phyloP scores from a whole-genome alignment of 148 eudicot genomes.

The Selenicereus undatus region DNA sequence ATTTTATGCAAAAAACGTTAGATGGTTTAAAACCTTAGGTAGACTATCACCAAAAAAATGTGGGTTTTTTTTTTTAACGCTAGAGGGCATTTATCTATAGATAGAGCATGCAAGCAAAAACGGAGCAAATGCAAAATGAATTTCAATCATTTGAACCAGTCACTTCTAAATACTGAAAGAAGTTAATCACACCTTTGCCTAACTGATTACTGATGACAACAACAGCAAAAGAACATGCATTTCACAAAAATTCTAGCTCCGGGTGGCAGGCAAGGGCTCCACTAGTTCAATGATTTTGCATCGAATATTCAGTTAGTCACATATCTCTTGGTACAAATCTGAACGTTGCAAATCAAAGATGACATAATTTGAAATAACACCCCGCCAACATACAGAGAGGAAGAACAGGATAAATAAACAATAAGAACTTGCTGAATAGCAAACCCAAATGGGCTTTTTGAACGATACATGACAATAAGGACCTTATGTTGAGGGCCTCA shows the following conservation, averaged over 20 bases:
- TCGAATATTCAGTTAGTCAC: not conserved
- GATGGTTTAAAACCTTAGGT: no score
- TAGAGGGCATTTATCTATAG: not conserved
- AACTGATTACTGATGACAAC: not conserved
- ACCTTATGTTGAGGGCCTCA: not conserved
- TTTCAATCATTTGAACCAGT: not conserved
- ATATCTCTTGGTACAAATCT: not conserved
- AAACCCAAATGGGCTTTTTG: no score
- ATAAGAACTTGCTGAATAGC: not conserved
- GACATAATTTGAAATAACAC: not conserved
- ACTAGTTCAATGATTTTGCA: constrained; percentile 7
- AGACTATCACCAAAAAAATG: not conserved
- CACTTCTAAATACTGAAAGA: not conserved
- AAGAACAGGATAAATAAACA: not conserved
- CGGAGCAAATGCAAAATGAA: not conserved
- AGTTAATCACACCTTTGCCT: constrained; percentile 4
- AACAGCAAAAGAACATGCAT: not conserved
- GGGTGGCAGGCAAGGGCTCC: not conserved
- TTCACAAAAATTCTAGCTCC: not conserved
- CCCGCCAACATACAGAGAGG: not conserved
- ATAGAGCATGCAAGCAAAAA: not conserved
- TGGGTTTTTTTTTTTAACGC: not conserved
- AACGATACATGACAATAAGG: not conserved
- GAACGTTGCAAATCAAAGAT: not conserved
- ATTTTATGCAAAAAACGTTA: no score